phyloP scores from a whole-genome alignment of 305 asterid species.

The Fraxinus xanthoxyloides region DNA sequence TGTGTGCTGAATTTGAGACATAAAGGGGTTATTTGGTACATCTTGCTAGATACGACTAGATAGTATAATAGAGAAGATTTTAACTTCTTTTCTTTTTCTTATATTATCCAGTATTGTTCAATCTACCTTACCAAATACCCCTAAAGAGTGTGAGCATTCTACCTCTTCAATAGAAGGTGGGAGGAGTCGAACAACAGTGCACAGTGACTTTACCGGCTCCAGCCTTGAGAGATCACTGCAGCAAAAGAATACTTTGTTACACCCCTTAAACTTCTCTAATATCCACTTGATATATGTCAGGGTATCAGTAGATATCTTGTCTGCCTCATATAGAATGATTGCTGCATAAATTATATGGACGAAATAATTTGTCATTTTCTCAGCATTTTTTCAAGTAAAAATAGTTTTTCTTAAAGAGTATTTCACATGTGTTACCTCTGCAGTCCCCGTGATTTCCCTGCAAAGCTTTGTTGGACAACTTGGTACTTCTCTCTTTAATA shows the following conservation, averaged over 20 bases:
- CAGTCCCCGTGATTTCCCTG: conserved; percentile 36
- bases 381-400: conserved; percentile 17
- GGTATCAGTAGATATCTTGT: conserved; percentile 68
- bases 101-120: not conserved
- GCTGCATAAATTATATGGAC: conserved; percentile 48
- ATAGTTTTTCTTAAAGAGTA: conserved; percentile 1
- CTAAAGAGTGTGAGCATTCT: conserved; percentile 7
- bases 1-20: not conserved
- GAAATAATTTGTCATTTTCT: conserved; percentile 20
- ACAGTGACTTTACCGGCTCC: conserved; percentile 53
- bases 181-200: conserved; percentile 63
- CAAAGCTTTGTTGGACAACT: conserved; percentile 19
- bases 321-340: conserved; percentile 65
- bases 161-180: conserved; percentile 82
- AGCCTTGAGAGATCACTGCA: conserved; percentile 75
- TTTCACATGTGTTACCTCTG: conserved; percentile 46
- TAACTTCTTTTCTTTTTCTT: not conserved
- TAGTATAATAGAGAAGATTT: not conserved
- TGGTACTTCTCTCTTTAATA: conserved; percentile 51
- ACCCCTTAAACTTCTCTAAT: conserved; percentile 64
- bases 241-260: conserved; percentile 74
- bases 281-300: conserved; percentile 74
- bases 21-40: not conserved
- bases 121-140: not conserved
- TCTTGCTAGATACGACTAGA: not conserved